These are phyloP conservation scores for Cryphonectria nitschkei DNA, from an alignment of 2,329 filamentous ascomycete species.

Conservation along the genomic window DNA sequence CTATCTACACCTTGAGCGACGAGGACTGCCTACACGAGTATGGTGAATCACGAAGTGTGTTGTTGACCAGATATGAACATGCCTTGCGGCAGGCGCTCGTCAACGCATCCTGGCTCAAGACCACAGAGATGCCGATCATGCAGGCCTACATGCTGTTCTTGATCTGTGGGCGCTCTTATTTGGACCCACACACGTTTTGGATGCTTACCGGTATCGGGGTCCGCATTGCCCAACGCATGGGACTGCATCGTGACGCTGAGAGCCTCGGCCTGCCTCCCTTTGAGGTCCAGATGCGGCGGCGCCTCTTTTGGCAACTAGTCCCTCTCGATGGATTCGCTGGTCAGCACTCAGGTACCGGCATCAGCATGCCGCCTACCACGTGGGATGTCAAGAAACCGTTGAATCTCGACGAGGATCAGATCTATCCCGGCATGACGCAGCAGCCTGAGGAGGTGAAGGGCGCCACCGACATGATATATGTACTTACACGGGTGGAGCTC, in stretches of 20 bases:
- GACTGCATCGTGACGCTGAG: constrained; percentile 52
- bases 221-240: constrained; percentile 57
- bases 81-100: constrained; percentile 53
- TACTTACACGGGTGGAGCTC: constrained; percentile 43
- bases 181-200: constrained; percentile 54
- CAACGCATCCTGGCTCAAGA: constrained; percentile 53
- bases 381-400: constrained; percentile 41
- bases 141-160: constrained; percentile 57
- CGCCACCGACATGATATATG: constrained; percentile 43
- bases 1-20: constrained; percentile 46
- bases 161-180: constrained; percentile 6
- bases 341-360: constrained; percentile 34
- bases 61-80: constrained; percentile 43
- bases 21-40: constrained; percentile 45
- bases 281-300: constrained; percentile 57
- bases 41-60: constrained; percentile 39
- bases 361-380: constrained; percentile 29
- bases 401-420: constrained; percentile 45
- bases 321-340: constrained; percentile 40
- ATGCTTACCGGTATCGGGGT: constrained; percentile 54
- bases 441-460: constrained; percentile 34
- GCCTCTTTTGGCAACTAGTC: constrained; percentile 55
- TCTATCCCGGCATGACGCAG: constrained; percentile 42
- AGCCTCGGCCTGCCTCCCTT: constrained; percentile 42
- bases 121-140: constrained; percentile 55